phyloP scores from a whole-genome alignment of 73 alveolate species.

The Paramecium primaurelia region DNA sequence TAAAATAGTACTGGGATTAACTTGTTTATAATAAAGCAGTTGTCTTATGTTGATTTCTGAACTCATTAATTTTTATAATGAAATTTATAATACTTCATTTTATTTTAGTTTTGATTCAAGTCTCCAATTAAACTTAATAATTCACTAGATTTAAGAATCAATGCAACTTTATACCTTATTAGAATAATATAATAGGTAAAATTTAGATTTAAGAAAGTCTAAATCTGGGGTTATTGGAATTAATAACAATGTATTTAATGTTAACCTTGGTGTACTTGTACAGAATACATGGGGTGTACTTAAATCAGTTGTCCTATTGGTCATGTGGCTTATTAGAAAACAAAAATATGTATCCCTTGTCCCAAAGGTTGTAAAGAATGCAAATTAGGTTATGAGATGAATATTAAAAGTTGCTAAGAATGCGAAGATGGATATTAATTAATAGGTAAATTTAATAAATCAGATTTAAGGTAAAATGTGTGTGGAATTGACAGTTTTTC shows the following conservation, averaged over 20 bases:
- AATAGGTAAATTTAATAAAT: not conserved
- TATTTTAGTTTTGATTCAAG: not conserved
- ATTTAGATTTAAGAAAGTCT: not conserved
- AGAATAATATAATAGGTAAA: not conserved
- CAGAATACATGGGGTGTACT: not conserved
- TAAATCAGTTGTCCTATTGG: constrained; percentile 2
- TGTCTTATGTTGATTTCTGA: constrained; percentile 8
- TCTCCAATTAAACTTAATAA: not conserved
- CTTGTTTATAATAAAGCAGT: not conserved
- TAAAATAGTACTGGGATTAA: not conserved
- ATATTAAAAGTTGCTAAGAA: not conserved
- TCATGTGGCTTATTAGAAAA: not conserved
- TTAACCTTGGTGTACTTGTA: not conserved
- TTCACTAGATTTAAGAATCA: not conserved
- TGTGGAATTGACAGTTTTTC: not conserved
- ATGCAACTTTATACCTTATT: not conserved
- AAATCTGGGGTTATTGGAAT: constrained; percentile 5
- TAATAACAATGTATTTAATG: not conserved
- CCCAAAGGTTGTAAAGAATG: not conserved
- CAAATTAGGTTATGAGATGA: not conserved
- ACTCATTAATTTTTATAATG: not conserved
- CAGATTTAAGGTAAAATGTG: not conserved
- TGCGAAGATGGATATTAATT: not conserved
- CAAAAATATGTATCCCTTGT: not conserved
- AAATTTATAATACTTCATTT: not conserved